Conservation (phyloP, 208 protist genomes). For the Trichomonas vaginalis region DNA sequence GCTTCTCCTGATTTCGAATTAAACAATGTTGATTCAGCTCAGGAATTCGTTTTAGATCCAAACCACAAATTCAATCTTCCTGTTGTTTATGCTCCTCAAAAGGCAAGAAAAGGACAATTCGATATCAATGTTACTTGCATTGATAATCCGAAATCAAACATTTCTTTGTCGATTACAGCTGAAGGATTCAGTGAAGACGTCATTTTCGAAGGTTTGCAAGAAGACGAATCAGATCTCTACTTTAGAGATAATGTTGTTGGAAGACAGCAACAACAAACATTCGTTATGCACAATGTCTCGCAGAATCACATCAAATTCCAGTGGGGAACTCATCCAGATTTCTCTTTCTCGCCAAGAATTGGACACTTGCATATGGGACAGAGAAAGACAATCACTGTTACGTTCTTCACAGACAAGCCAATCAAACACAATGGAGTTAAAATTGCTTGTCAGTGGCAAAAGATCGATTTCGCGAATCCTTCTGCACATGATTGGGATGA, state of each 20-base stretch:
- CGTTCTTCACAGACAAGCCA: background rate
- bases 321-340: background rate
- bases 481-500: background rate
- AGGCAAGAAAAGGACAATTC: background rate
- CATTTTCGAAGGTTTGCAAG: background rate
- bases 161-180: background rate
- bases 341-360: background rate
- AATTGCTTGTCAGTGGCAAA: background rate
- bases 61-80: background rate
- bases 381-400: background rate
- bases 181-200: constrained; percentile 15
- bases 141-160: background rate
- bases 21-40: background rate
- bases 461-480: background rate
- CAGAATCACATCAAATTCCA: background rate
- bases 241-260: background rate
- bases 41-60: background rate
- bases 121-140: background rate
- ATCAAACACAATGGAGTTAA: background rate
- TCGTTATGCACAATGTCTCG: background rate
- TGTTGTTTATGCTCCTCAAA: background rate
- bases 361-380: background rate
- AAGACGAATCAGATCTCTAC: background rate
- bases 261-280: background rate
- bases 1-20: background rate